Evolutionary conservation across 176 grass and related monocot genomes (phyloP).

Genomic region (Eremochloa ophiuroides): DNA sequence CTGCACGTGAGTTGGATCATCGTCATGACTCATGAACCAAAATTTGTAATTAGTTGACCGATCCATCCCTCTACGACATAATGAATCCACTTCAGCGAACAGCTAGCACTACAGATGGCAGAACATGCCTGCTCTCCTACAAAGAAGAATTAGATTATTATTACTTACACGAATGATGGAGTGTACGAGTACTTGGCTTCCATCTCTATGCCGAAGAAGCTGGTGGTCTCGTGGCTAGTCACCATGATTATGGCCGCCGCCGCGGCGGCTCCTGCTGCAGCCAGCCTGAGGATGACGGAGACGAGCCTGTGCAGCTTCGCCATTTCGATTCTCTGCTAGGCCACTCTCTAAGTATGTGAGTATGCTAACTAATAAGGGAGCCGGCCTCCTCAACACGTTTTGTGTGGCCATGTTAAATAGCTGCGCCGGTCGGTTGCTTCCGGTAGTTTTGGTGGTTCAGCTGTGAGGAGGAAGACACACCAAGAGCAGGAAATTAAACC

Average conservation of each 20-base stretch:
- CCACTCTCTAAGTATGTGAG: background rate
- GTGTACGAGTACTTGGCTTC: constrained; percentile 93
- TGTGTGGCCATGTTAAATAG: background rate
- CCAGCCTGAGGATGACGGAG: constrained; percentile 48
- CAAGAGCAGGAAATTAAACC: background rate
- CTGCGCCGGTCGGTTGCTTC: background rate
- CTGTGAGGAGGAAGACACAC: constrained; percentile 11
- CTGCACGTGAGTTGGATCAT: constrained; percentile 13
- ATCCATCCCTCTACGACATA: no score
- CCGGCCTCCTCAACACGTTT: background rate
- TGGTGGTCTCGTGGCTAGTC: constrained; percentile 73
- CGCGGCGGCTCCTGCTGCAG: constrained; percentile 37
- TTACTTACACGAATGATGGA: constrained; percentile 54
- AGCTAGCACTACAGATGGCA: background rate
- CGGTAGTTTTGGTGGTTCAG: constrained; percentile 42
- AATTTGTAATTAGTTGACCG: background rate
- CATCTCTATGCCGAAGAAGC: constrained; percentile 63
- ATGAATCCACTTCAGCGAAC: no score
- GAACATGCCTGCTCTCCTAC: no score
- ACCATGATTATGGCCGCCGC: constrained; percentile 73
- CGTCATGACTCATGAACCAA: background rate
- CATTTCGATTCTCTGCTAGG: constrained; percentile 19
- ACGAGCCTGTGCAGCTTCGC: constrained; percentile 47
- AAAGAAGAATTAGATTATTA: background rate
- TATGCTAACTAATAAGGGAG: background rate